Conservation (phyloP, 305 asterid genomes). For the Solanum aculeatissimum region DNA sequence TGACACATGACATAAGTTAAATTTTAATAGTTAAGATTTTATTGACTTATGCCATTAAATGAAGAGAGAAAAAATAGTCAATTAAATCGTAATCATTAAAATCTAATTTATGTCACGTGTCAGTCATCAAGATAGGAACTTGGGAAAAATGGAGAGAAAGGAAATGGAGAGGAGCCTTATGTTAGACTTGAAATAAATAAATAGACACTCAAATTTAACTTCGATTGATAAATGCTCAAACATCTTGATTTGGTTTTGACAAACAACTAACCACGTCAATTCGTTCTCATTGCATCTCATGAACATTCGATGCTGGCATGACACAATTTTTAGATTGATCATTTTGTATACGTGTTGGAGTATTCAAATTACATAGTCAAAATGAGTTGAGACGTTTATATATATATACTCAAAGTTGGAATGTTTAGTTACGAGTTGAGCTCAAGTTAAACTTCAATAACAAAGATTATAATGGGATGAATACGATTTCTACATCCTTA, state of each 20-base stretch:
- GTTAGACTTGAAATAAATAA: neutral
- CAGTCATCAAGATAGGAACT: too few relatives aligned
- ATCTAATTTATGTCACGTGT: too few relatives aligned
- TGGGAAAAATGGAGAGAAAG: too few relatives aligned
- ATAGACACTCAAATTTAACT: neutral
- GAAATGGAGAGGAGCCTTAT: too few relatives aligned
- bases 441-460: neutral
- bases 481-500: neutral
- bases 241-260: neutral
- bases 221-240: neutral
- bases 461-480: rapidly evolving
- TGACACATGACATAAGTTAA: too few relatives aligned
- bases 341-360: neutral
- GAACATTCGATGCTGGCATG: neutral
- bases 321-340: neutral
- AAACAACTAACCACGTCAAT: neutral
- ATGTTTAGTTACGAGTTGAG: neutral
- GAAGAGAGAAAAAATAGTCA: too few relatives aligned
- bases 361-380: neutral
- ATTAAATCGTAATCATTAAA: too few relatives aligned
- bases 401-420: too few relatives aligned
- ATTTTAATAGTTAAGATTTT: too few relatives aligned
- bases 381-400: too few relatives aligned
- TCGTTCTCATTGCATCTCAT: neutral
- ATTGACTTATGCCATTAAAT: too few relatives aligned